Conservation (phyloP, 257 asterid species). For the Fraxinus cuspidata region DNA sequence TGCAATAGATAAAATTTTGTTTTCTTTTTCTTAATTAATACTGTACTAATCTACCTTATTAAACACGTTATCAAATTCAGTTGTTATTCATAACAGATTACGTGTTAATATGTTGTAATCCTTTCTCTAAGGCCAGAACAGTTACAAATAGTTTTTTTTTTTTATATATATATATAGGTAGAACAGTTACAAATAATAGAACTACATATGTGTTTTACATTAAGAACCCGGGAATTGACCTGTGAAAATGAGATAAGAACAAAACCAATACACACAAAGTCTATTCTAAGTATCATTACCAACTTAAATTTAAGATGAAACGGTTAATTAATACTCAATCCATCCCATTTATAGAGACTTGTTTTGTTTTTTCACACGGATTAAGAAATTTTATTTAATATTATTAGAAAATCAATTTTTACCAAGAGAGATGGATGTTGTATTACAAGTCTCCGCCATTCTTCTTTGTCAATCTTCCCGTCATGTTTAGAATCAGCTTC, state of each 20-base stretch:
- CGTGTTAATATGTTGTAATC: too few species aligned
- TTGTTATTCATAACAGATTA: too few species aligned
- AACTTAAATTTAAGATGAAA: not conserved
- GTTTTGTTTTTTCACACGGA: too few species aligned
- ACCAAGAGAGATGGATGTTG: conserved; percentile 78
- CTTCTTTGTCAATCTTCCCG: conserved; percentile 86
- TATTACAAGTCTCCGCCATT: conserved; percentile 74
- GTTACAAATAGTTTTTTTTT: too few species aligned
- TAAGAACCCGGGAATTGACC: not conserved
- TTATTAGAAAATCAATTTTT: too few species aligned
- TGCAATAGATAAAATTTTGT: not conserved
- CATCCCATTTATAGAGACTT: too few species aligned
- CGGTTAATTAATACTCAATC: too few species aligned
- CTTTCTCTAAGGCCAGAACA: not conserved
- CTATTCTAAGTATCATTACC: not conserved
- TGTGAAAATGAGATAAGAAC: not conserved
- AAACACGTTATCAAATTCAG: not conserved
- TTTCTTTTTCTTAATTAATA: not conserved
- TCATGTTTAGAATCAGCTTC: conserved; percentile 90
- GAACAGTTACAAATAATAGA: not conserved
- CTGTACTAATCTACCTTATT: too few species aligned
- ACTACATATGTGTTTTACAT: not conserved
- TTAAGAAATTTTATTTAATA: too few species aligned
- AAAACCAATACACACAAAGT: not conserved
- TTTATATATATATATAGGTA: too few species aligned